Evolutionary conservation across 768 basidiomycete genomes (phyloP).

Genomic region (Termitomyces sp.): DNA sequence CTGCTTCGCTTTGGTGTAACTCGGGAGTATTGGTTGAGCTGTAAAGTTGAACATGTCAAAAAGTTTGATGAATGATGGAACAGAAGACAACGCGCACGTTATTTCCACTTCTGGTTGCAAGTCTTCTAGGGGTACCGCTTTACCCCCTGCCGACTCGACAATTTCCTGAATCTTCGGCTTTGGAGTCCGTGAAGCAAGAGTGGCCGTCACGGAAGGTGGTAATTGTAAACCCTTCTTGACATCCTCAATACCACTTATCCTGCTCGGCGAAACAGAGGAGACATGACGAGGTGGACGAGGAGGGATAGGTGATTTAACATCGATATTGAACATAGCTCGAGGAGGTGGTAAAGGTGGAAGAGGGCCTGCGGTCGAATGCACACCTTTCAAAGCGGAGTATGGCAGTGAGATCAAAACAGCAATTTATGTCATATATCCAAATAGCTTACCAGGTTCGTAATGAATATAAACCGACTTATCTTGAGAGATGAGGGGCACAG

Average conservation of each 20-base stretch:
- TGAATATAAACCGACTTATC: slow-evolving; percentile 40
- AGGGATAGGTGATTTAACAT: slow-evolving; percentile 39
- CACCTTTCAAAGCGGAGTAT: slow-evolving; percentile 21
- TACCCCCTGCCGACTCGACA: slow-evolving; percentile 4
- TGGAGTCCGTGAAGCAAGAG: slow-evolving; percentile 25
- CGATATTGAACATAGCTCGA: slow-evolving; percentile 44
- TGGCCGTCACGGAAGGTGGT: slow-evolving; percentile 46
- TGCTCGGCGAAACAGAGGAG: slow-evolving; percentile 43
- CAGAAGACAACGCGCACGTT: slow-evolving; percentile 10
- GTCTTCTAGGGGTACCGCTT: neutral
- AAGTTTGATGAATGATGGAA: neutral
- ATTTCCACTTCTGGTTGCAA: slow-evolving; percentile 3
- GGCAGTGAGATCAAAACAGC: slow-evolving; percentile 11
- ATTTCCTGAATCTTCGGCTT: slow-evolving; percentile 2
- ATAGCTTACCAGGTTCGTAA: slow-evolving; percentile 53
- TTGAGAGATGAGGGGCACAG: slow-evolving; percentile 19
- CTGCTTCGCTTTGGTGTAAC: slow-evolving; percentile 19
- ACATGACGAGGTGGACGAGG: slow-evolving; percentile 61
- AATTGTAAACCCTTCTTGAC: slow-evolving; percentile 57
- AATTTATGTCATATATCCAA: neutral
- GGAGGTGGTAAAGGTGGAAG: slow-evolving; percentile 56
- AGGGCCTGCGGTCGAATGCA: slow-evolving; percentile 70
- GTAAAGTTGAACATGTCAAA: slow-evolving; percentile 7
- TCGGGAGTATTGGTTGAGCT: slow-evolving; percentile 9
- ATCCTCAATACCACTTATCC: slow-evolving; percentile 44